Conservation (phyloP, 768 basidiomycete species). For the Collybiopsis luxurians region DNA sequence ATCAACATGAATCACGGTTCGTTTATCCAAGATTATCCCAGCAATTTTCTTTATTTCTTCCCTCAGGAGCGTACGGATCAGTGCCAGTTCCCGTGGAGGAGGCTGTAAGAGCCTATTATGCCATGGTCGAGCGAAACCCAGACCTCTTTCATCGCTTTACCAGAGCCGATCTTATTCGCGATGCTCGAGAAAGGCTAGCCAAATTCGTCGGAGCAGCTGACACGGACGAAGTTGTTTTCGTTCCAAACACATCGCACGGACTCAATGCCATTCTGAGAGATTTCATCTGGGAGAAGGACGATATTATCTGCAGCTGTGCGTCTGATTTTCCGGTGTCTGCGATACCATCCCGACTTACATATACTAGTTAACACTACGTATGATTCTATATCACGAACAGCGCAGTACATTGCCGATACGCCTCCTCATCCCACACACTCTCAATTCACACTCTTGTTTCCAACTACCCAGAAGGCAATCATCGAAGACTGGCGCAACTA, state of each 20-base stretch:
- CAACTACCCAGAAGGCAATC: constrained; percentile 50
- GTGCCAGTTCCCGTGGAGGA: no score
- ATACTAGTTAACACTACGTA: constrained; percentile 53
- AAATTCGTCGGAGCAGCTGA: constrained; percentile 44
- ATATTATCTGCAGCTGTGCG: constrained; percentile 63
- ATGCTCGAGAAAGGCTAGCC: constrained; percentile 45
- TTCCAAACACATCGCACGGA: constrained; percentile 61
- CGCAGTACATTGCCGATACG: constrained; percentile 49
- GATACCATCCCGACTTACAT: constrained; percentile 1
- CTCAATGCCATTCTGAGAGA: constrained; percentile 68
- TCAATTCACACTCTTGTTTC: constrained; percentile 44
- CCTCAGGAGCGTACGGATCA: no score
- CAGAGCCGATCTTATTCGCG: no score
- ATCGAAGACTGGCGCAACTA: constrained; percentile 41
- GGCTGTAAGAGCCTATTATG: no score
- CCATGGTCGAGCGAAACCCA: no score
- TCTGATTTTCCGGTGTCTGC: constrained; percentile 7
- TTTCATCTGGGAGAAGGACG: constrained; percentile 62
- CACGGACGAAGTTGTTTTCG: constrained; percentile 52
- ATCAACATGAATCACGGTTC: no score
- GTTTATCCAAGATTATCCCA: no score
- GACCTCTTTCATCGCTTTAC: no score
- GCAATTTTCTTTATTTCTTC: no score
- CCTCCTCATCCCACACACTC: constrained; percentile 43
- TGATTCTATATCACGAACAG: constrained; percentile 42